Base-by-base conservation (phyloP, 208 protist species). In the Trypanosoma brucei region DNA sequence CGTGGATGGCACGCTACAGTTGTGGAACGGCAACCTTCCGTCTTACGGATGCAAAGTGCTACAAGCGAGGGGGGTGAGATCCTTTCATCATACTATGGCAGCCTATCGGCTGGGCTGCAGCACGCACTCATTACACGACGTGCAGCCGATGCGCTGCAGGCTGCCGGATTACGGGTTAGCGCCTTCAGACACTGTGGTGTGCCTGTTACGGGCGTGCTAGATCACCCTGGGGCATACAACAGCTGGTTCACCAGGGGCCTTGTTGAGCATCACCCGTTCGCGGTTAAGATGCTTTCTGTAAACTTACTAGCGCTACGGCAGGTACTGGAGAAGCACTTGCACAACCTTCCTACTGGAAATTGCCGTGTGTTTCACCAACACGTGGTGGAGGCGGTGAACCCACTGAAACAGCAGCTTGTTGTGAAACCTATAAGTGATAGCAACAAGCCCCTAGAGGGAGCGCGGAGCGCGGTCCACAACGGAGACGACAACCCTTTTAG, bases 1-100 rank as follows among this genome's bases (percentile, higher is more conserved):
- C 79, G 86, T 7, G 90, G 90, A 38, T 95, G 86, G 84, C 90
- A 95, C 75, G 83, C 82, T 38, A 93, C 83, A n/a, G 82, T 95
- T 0, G 52, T 95, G 11, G 86, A 95, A 70, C 71, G 74, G 35
- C 51, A 64, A 31, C 60, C 82, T 5, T 66, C 79, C 1, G 50
- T 72, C 76, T 14, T 63, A 30, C n/a, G 59, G 6, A 36, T 49
- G 5, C 31, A 11, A 35, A 52, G 55, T 62, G 51, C 11, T 30
- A 45, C 4, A 37, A 35, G 22, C 1, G 39, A 31, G 30, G 51
- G 31, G 2, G 11, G 7, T 14, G 38, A 13, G 34, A 49, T 45
- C 22, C 11, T 34, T 13, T 33, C 37, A 34, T 30, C 45, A 3
- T 45, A 38, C 44, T 36, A 33, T 59, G 68, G 48, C 44, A 58